Conservation (phyloP, 1,284 basidiomycete species). For the Cerioporus squamosus region DNA sequence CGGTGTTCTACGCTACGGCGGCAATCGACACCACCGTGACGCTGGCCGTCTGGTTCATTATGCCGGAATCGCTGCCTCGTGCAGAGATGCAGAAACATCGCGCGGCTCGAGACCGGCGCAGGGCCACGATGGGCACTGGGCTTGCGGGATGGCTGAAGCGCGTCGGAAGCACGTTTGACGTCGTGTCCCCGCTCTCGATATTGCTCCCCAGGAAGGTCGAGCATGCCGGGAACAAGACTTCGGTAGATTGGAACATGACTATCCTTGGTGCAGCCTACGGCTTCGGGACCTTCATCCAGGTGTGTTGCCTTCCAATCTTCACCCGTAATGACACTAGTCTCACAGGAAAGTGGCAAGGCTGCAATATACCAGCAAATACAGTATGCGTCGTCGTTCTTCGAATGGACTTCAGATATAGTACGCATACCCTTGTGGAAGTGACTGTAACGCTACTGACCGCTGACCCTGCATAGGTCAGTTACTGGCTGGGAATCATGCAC, state of each 20-base stretch:
- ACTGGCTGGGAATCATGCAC: conserved; percentile 66
- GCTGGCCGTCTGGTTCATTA: conserved; percentile 53
- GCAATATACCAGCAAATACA: conserved; percentile 35
- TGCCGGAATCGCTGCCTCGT: conserved; percentile 74
- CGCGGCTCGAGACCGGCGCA: conserved; percentile 35
- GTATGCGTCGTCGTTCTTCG: conserved; percentile 65
- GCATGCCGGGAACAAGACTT: conserved; percentile 34
- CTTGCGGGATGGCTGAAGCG: conserved; percentile 32
- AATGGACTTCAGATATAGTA: conserved; percentile 72
- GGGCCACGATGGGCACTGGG: conserved; percentile 2
- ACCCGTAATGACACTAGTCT: background rate
- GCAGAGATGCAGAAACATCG: conserved; percentile 19
- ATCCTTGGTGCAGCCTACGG: conserved; percentile 61
- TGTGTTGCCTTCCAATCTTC: conserved; percentile 32
- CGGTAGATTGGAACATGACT: conserved; percentile 71
- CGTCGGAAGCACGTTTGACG: conserved; percentile 21
- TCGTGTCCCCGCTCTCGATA: conserved; percentile 65
- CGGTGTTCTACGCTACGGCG: conserved; percentile 70
- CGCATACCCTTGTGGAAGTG: conserved; percentile 19
- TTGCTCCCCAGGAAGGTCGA: conserved; percentile 54
- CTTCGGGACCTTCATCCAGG: conserved; percentile 54
- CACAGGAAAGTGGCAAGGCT: conserved; percentile 37
- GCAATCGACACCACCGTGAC: conserved; percentile 50
- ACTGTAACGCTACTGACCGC: background rate
- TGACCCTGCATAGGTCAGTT: conserved; percentile 59